Percentiles rank a stretch among this genome's conserved stretches.
phyloP scores from a whole-genome alignment of 129 eudicot species.

The Centaurea solstitialis region DNA sequence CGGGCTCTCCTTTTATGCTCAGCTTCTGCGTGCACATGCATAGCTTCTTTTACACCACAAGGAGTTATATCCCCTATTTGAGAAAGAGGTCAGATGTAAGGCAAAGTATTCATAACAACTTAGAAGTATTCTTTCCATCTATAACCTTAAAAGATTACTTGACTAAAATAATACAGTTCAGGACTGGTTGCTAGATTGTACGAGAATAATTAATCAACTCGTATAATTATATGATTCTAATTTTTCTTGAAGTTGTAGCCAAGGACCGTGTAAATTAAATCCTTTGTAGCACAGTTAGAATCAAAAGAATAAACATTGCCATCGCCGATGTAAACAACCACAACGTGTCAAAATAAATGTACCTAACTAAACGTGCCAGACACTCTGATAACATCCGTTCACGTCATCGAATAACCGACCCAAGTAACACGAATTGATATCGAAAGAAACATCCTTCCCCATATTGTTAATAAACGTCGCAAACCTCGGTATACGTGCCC shows the following conservation, averaged over 20 bases:
- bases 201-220: no score
- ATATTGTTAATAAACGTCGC: conserved; percentile 54
- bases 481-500: conserved; percentile 55
- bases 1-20: conserved; percentile 95
- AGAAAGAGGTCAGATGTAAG: background rate
- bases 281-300: conserved; percentile 52
- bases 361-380: conserved; percentile 57
- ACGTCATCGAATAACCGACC: conserved; percentile 47
- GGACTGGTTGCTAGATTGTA: no score
- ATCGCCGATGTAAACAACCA: conserved; percentile 66
- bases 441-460: conserved; percentile 57
- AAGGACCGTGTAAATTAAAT: conserved; percentile 36
- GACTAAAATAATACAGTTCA: no score
- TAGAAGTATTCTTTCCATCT: no score
- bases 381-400: conserved; percentile 35
- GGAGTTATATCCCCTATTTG: conserved; percentile 92
- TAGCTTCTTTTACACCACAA: conserved; percentile 80
- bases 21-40: conserved; percentile 99
- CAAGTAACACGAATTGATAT: conserved; percentile 47
- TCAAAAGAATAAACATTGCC: conserved; percentile 49
- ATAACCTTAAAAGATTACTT: no score
- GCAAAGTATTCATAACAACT: background rate
- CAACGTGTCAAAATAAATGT: conserved; percentile 52
- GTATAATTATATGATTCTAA: no score
- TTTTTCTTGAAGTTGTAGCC: no score